Evolutionary conservation across 208 protist species (phyloP).

Genomic region (Leishmania lainsoni): DNA sequence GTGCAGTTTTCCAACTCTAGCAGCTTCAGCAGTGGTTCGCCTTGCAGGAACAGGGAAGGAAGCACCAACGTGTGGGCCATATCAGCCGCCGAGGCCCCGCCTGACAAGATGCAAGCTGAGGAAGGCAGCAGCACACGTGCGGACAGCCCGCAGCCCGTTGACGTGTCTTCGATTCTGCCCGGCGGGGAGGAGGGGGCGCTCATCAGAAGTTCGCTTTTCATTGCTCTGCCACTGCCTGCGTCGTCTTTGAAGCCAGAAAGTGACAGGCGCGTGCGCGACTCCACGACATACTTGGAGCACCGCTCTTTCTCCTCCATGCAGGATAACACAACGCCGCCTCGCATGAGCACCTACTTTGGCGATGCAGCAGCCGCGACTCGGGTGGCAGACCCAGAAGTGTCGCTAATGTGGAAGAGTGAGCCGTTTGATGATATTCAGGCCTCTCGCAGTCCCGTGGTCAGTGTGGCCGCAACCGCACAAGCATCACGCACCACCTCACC

Average conservation of each 20-base stretch:
- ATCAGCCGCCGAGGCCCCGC: no score
- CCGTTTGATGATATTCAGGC: background rate
- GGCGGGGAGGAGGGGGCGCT: background rate
- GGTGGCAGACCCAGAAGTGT: background rate
- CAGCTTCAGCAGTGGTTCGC: conserved; percentile 15
- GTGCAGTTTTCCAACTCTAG: conserved; percentile 21
- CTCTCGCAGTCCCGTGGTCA: background rate
- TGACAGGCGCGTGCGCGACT: background rate
- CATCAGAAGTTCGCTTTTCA: background rate
- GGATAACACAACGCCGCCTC: conserved; percentile 16
- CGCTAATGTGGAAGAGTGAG: background rate
- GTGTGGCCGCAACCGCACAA: background rate
- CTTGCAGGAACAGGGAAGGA: background rate
- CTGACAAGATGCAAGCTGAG: background rate
- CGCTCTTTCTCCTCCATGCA: conserved; percentile 10
- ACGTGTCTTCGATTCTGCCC: background rate
- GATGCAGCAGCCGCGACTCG: background rate
- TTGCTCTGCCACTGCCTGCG: background rate
- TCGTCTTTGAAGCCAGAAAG: background rate
- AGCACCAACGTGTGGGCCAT: background rate
- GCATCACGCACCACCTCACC: background rate
- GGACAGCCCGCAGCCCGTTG: background rate
- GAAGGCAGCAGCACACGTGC: background rate
- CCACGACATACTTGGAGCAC: background rate
- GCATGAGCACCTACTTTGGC: conserved; percentile 19